Evolutionary conservation across 164 flowering plant species (phyloP).

Genomic region (Buxus sempervirens): DNA sequence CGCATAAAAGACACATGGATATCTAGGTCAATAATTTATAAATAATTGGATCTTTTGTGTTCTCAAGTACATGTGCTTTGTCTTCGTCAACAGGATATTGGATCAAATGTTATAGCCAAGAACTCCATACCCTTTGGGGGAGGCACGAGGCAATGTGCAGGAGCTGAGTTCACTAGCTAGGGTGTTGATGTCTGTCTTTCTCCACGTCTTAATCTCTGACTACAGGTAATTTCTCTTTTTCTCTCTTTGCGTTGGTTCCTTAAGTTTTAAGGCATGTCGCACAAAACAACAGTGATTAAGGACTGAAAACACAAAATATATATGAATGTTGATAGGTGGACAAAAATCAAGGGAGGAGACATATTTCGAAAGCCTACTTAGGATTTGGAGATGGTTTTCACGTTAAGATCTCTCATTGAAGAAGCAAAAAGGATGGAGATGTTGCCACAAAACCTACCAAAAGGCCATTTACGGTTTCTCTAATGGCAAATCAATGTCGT

Average conservation of each 20-base stretch:
- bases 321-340: conserved; percentile 27
- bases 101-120: conserved; percentile 18
- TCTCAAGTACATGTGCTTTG: neutral
- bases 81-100: conserved; percentile 17
- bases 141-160: conserved; percentile 38
- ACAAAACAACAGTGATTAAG: no score
- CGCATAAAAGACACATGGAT: no score
- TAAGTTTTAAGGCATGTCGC: neutral
- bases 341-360: conserved; percentile 29
- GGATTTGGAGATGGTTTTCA: conserved; percentile 22
- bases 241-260: no score
- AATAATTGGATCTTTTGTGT: neutral
- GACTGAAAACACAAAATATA: neutral
- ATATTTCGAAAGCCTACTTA: conserved; percentile 21
- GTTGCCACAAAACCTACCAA: no score
- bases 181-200: conserved; percentile 24
- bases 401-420: conserved; percentile 15
- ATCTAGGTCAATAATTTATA: no score
- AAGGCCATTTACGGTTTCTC: no score
- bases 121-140: conserved; percentile 42
- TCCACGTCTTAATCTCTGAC: conserved; percentile 38
- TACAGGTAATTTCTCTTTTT: conserved; percentile 29
- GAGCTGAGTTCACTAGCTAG: conserved; percentile 40
- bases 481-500: no score
- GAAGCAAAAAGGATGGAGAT: no score